Evolutionary conservation across 2,329 filamentous ascomycete species (phyloP).

Genomic region (Cladophialophora bantiana): DNA sequence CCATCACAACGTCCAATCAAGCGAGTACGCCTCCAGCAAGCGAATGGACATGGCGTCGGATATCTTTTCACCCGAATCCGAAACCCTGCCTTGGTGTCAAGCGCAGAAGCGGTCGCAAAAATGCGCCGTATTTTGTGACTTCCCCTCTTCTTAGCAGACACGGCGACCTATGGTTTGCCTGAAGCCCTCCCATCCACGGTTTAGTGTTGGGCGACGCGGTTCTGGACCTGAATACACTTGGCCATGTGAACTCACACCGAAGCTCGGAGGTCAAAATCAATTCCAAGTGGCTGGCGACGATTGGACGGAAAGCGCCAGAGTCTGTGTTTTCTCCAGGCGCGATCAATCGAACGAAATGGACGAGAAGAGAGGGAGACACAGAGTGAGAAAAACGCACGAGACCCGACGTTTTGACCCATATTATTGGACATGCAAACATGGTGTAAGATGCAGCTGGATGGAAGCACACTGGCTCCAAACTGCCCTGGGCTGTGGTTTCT

Average conservation of each 20-base stretch:
- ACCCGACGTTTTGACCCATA: background rate
- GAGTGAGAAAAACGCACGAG: background rate
- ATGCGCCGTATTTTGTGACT: background rate
- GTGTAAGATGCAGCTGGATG: background rate
- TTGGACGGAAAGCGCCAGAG: background rate
- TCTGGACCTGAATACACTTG: background rate
- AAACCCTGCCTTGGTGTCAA: constrained; percentile 4
- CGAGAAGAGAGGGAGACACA: background rate
- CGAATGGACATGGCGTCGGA: constrained; percentile 12
- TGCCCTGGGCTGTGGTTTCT: background rate
- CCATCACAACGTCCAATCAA: background rate
- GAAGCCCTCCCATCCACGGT: background rate
- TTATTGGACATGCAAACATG: background rate
- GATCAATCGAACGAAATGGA: background rate
- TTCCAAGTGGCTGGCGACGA: background rate
- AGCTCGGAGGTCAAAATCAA: background rate
- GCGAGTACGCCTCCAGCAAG: constrained; percentile 1
- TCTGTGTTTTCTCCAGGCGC: background rate
- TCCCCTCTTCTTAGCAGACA: background rate
- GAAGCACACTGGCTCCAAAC: background rate
- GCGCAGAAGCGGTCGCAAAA: background rate
- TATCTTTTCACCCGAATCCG: constrained; percentile 19
- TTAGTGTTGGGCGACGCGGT: constrained; percentile 6
- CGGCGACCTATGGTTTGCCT: constrained; percentile 1
- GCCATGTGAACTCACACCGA: background rate